Percentiles rank a stretch among this genome's conserved stretches.
Conservation (phyloP, 192 early-diverging fungal genomes). For the Coemansia sp. region DNA sequence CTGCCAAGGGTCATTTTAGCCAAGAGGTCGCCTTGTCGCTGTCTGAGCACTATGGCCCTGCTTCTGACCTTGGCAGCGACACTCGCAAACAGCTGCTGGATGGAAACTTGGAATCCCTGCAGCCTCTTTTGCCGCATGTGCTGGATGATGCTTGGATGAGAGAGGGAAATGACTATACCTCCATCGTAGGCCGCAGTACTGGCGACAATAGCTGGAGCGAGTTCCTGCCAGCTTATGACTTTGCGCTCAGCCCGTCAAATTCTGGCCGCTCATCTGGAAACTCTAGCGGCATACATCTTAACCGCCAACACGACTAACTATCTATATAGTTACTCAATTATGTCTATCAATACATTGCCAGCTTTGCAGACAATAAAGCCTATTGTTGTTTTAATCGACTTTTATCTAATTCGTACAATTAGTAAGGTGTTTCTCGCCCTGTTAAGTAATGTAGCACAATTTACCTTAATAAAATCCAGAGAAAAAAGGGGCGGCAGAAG, state of each 20-base stretch:
- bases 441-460: too few species aligned
- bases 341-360: too few species aligned
- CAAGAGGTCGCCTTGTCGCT: constrained; percentile 12
- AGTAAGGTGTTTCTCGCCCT: too few species aligned
- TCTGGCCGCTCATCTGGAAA: background rate
- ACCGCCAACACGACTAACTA: background rate
- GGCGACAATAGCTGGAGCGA: constrained; percentile 22
- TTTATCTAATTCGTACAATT: too few species aligned
- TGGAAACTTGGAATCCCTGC: background rate
- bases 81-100: background rate
- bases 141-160: constrained; percentile 36
- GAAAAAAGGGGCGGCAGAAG: too few species aligned
- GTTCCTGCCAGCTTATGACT: constrained; percentile 41
- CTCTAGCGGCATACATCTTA: background rate
- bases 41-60: background rate
- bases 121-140: constrained; percentile 7
- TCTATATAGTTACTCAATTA: background rate
- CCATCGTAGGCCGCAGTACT: constrained; percentile 1
- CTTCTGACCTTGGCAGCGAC: background rate
- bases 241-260: constrained; percentile 15
- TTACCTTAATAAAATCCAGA: too few species aligned
- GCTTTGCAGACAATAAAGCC: too few species aligned
- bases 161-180: constrained; percentile 5
- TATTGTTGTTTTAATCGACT: too few species aligned
- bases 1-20: constrained; percentile 17